A percentile compares a stretch with the other conserved stretches of the same genome.
These are phyloP conservation scores for Oehlia diaphana DNA, from an alignment of 192 early-diverging fungal genomes.

Conservation along the genomic window DNA sequence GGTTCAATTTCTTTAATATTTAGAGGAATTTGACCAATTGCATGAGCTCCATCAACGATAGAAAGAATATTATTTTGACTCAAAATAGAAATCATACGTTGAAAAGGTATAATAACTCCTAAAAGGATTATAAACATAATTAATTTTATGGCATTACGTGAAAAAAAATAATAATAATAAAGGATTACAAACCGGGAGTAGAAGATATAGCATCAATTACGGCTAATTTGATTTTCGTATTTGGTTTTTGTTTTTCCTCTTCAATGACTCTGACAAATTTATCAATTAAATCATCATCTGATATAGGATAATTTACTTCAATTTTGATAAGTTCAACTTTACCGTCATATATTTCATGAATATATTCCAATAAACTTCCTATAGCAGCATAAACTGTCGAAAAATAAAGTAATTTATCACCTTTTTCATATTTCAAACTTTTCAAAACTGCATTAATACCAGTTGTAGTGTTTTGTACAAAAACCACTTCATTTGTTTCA, in stretches of 20 bases:
- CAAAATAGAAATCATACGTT: constrained; percentile 38
- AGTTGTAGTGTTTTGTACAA: constrained; percentile 57
- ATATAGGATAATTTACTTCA: constrained; percentile 50
- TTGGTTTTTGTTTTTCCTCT: constrained; percentile 26
- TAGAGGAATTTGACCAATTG: constrained; percentile 66
- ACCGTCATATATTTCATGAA: constrained; percentile 40
- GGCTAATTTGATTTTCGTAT: constrained; percentile 37
- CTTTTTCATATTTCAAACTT: constrained; percentile 40
- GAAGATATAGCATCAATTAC: constrained; percentile 57
- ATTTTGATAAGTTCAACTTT: constrained; percentile 38
- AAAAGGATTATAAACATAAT: constrained; percentile 32
- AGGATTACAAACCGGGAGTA: constrained; percentile 38
- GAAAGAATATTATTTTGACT: constrained; percentile 52
- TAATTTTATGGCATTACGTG: too few relatives aligned
- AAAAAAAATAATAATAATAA: too few relatives aligned
- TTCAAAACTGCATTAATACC: constrained; percentile 58
- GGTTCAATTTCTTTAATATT: constrained; percentile 52
- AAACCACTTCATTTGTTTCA: constrained; percentile 52
- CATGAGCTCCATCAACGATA: constrained; percentile 67
- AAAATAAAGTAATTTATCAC: constrained; percentile 54
- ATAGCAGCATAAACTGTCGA: constrained; percentile 60
- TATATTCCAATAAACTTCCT: constrained; percentile 44
- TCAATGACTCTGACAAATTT: constrained; percentile 38
- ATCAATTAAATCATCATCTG: constrained; percentile 36
- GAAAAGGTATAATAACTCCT: constrained; percentile 49